phyloP scores from a whole-genome alignment of 768 basidiomycete genomes.

The Bullera alba region DNA sequence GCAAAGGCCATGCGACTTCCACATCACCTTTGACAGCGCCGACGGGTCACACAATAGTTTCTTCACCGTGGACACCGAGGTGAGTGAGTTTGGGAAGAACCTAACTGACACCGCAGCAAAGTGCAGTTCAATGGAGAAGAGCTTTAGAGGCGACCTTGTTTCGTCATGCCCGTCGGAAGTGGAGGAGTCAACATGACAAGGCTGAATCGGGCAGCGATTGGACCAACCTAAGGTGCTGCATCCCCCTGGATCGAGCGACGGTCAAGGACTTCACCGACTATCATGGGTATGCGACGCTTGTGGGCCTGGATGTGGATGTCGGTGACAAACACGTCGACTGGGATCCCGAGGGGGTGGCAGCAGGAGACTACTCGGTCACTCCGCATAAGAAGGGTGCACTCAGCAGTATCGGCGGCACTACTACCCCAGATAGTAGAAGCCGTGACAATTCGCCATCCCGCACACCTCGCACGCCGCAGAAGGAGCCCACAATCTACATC shows the following conservation, averaged over 20 bases:
- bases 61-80: slow-evolving; percentile 58
- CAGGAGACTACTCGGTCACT: no score
- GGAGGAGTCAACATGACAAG: slow-evolving; percentile 3
- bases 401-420: no score
- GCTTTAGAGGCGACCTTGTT: slow-evolving; percentile 37
- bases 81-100: slow-evolving; percentile 53
- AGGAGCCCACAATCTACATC: neutral
- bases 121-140: slow-evolving; percentile 40
- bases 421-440: no score
- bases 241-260: slow-evolving; percentile 40
- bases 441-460: no score
- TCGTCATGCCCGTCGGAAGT: slow-evolving; percentile 27
- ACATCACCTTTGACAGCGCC: slow-evolving; percentile 45
- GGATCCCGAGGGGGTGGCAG: no score
- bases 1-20: slow-evolving; percentile 50
- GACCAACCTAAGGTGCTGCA: slow-evolving; percentile 39
- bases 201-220: slow-evolving; percentile 25
- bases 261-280: slow-evolving; percentile 36
- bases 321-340: no score
- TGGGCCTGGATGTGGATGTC: slow-evolving; percentile 35
- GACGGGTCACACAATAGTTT: slow-evolving; percentile 37
- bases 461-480: no score
- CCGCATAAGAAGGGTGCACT: no score
- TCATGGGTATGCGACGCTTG: slow-evolving; percentile 39
- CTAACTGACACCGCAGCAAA: slow-evolving; percentile 40